These are phyloP conservation scores for Miamiensis avidus DNA, from an alignment of 169 alveolate species.

Conservation along the genomic window DNA sequence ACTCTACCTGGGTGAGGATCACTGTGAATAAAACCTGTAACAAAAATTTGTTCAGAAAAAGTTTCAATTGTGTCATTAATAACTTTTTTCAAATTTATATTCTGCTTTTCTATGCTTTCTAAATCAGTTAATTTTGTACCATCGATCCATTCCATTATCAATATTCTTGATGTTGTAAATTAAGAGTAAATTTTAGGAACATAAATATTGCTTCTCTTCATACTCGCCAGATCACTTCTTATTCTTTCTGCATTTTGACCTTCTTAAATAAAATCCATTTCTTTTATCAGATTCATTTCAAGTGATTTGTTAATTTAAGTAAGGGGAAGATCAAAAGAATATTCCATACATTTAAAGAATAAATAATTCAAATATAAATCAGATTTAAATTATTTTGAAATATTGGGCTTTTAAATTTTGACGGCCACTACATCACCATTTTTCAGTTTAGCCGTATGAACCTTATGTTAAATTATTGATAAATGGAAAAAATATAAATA, in stretches of 20 bases:
- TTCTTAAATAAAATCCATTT: conserved; percentile 44
- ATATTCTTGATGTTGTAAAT: conserved; percentile 52
- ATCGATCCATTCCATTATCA: conserved; percentile 74
- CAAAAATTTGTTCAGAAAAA: conserved; percentile 76
- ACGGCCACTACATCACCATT: conserved; percentile 41
- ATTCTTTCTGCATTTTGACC: conserved; percentile 26
- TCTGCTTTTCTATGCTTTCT: conserved; percentile 46
- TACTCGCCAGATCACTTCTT: conserved; percentile 15
- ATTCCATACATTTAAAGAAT: conserved; percentile 25
- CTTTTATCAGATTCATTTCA: conserved; percentile 31
- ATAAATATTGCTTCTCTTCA: conserved; percentile 43
- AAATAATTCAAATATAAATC: conserved; percentile 43
- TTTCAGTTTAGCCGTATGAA: conserved; percentile 36
- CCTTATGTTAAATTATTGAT: no score
- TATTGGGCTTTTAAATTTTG: conserved; percentile 43
- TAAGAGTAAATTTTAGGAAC: conserved; percentile 66
- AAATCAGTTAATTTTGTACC: conserved; percentile 71
- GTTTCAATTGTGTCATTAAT: conserved; percentile 56
- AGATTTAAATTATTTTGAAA: conserved; percentile 27
- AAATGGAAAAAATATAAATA: no score
- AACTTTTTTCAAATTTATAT: conserved; percentile 43
- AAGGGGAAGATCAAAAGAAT: conserved; percentile 43
- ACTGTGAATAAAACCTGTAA: conserved; percentile 63
- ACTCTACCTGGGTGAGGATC: conserved; percentile 86
- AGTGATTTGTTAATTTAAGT: conserved; percentile 27